These are phyloP conservation scores for Wickerhamiella infanticola DNA, from an alignment of 1,139 yeast species.

Conservation along the genomic window DNA sequence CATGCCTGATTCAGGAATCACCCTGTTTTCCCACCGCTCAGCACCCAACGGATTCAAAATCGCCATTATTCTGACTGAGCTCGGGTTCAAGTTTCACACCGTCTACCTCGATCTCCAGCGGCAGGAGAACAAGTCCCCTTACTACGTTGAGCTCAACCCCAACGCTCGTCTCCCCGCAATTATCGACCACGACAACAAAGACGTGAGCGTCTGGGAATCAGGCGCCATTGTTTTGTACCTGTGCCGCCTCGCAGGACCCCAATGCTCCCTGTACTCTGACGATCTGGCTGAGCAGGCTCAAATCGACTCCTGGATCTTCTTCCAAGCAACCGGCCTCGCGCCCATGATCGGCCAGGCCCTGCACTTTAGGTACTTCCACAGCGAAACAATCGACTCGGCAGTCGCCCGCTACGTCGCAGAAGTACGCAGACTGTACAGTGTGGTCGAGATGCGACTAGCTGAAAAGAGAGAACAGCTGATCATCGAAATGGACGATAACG, in stretches of 20 bases:
- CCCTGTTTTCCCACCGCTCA: conserved; percentile 76
- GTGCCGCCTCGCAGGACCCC: conserved; percentile 48
- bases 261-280: conserved; percentile 65
- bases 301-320: conserved; percentile 78
- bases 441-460: conserved; percentile 87
- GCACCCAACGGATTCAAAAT: conserved; percentile 97
- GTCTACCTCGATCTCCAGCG: conserved; percentile 74
- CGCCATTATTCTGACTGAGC: conserved; percentile 75
- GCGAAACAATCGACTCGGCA: conserved; percentile 75
- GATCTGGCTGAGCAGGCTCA: conserved; percentile 73
- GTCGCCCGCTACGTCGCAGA: conserved; percentile 86
- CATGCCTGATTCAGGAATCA: conserved; percentile 72
- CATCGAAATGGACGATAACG: conserved; percentile 57
- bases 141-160: conserved; percentile 80
- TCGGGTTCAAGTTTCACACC: conserved; percentile 65
- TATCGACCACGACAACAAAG: conserved; percentile 70
- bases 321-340: conserved; percentile 93
- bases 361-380: conserved; percentile 83
- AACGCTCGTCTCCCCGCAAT: conserved; percentile 91
- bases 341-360: conserved; percentile 97
- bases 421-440: conserved; percentile 86
- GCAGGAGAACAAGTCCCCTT: conserved; percentile 89
- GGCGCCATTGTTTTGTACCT: conserved; percentile 78
- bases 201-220: conserved; percentile 82
- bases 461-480: conserved; percentile 82